Percentiles rank a stretch among this genome's conserved stretches.
phyloP scores from a whole-genome alignment of 306 rosid genomes.

The Begonia peltatifolia region DNA sequence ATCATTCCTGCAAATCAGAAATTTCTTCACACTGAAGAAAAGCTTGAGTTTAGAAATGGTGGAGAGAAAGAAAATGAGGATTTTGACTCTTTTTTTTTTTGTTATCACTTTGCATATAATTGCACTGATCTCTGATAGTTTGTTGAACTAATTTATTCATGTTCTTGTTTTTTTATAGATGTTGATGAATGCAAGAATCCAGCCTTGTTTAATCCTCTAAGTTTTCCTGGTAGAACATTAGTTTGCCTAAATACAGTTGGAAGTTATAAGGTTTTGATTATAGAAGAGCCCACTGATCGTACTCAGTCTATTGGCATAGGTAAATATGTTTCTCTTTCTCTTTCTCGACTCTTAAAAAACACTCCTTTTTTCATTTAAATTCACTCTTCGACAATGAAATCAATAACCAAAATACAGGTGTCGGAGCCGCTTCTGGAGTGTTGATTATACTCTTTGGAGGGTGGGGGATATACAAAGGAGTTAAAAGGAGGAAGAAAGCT shows the following conservation, averaged over 20 bases:
- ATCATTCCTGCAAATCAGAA: no score
- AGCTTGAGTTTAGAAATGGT: no score
- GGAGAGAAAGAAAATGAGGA: no score
- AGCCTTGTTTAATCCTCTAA: not conserved
- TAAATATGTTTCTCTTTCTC: not conserved
- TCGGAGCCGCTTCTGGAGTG: conserved; percentile 24
- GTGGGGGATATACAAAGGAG: conserved; percentile 14
- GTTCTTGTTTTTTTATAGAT: not conserved
- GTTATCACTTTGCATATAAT: no score
- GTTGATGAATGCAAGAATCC: not conserved
- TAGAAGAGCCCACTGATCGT: no score
- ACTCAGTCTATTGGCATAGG: not conserved
- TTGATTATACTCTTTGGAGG: conserved; percentile 20
- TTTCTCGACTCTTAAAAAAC: not conserved
- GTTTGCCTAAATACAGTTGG: not conserved
- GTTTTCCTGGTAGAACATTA: not conserved
- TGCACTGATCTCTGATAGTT: no score
- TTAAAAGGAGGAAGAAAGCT: conserved; percentile 12
- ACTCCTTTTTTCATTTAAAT: not conserved
- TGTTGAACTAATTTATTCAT: not conserved
- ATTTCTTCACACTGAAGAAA: no score
- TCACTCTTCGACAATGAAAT: not conserved
- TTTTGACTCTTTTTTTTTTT: no score
- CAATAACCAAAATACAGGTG: conserved; percentile 15
- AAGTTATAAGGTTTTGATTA: not conserved